Evolutionary conservation across 2,329 filamentous ascomycete species (phyloP).

Genomic region (Penicillium sp.): DNA sequence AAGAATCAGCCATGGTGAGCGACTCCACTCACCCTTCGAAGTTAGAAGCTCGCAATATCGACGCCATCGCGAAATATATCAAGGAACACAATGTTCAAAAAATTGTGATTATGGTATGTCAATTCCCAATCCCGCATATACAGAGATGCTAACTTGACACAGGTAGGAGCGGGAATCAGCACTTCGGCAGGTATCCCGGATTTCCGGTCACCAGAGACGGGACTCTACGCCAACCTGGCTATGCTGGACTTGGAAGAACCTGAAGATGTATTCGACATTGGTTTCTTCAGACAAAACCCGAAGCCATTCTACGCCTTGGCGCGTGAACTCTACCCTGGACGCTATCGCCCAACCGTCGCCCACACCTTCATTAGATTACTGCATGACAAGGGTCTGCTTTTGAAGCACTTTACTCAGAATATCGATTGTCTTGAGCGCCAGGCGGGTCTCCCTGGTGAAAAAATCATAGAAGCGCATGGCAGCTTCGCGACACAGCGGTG

Average conservation of each 20-base stretch:
- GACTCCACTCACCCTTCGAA: conserved; percentile 63
- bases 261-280: conserved; percentile 91
- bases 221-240: conserved; percentile 88
- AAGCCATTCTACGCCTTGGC: conserved; percentile 89
- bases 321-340: conserved; percentile 86
- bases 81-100: conserved; percentile 63
- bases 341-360: conserved; percentile 81
- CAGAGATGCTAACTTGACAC: conserved; percentile 9
- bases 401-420: conserved; percentile 94
- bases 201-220: conserved; percentile 89
- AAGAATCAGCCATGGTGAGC: conserved; percentile 67
- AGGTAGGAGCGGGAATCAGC: conserved; percentile 79
- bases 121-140: not conserved
- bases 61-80: conserved; percentile 78
- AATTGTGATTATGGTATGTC: conserved; percentile 74
- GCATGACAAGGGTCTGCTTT: conserved; percentile 71
- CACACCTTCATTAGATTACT: conserved; percentile 86
- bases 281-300: conserved; percentile 80
- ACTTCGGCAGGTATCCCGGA: conserved; percentile 68
- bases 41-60: conserved; percentile 66
- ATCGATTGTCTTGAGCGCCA: conserved; percentile 91
- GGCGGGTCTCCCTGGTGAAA: conserved; percentile 76
- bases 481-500: conserved; percentile 90
- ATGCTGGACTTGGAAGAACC: conserved; percentile 81
- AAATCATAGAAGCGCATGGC: conserved; percentile 90